Evolutionary conservation across 768 basidiomycete species (phyloP).

Genomic region (Gloeopeniophorella convolvens): DNA sequence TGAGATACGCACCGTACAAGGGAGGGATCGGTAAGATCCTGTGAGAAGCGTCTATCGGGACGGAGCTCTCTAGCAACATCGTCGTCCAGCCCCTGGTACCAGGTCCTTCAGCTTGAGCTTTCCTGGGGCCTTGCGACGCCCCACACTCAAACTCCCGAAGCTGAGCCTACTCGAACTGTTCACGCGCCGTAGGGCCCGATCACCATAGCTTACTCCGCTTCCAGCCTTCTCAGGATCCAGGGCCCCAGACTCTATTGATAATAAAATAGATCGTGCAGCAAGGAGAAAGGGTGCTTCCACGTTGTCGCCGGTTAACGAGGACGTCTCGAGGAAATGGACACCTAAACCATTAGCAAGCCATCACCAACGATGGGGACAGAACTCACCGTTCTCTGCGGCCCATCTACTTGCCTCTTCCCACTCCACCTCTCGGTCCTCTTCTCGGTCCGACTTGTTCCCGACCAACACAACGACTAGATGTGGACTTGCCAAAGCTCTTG

Average conservation of each 20-base stretch:
- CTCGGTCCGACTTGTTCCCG: slow-evolving; percentile 92
- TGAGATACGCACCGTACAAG: too few species aligned
- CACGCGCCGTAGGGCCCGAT: slow-evolving; percentile 84
- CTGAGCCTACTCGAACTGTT: slow-evolving; percentile 87
- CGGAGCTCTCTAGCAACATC: slow-evolving; percentile 50
- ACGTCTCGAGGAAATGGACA: slow-evolving; percentile 89
- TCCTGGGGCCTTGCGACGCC: slow-evolving; percentile 50
- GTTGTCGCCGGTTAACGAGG: slow-evolving; percentile 88
- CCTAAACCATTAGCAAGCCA: slow-evolving; percentile 39
- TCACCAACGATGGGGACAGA: neutral
- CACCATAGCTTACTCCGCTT: slow-evolving; percentile 95
- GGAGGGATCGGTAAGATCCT: neutral
- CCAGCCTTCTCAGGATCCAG: slow-evolving; percentile 93
- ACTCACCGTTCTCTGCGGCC: slow-evolving; percentile 90
- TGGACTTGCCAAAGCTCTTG: slow-evolving; percentile 85
- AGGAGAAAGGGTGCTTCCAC: slow-evolving; percentile 89
- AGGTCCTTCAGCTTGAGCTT: slow-evolving; percentile 56
- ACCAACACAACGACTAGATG: slow-evolving; percentile 87
- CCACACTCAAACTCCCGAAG: slow-evolving; percentile 74
- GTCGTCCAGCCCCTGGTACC: slow-evolving; percentile 47
- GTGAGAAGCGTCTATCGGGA: slow-evolving; percentile 4
- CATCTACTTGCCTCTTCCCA: slow-evolving; percentile 92
- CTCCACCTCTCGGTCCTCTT: slow-evolving; percentile 92
- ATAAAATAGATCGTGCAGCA: slow-evolving; percentile 79
- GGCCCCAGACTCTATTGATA: slow-evolving; percentile 84